Percentiles rank a stretch among this genome's conserved stretches.
phyloP scores from a whole-genome alignment of 495 filamentous ascomycete species.

The Lentithecium fluviatile region DNA sequence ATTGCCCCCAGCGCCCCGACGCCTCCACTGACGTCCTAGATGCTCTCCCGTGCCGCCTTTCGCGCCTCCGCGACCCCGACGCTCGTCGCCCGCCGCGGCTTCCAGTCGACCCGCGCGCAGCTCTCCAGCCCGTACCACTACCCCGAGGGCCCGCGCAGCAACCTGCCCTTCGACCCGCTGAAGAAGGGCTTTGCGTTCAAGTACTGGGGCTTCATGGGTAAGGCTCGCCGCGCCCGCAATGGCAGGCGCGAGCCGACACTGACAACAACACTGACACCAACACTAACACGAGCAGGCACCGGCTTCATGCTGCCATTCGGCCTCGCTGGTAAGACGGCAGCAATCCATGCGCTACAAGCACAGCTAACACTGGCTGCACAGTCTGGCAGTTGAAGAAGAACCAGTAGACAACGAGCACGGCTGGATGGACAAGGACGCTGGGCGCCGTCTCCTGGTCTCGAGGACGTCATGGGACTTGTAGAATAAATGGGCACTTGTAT shows the following conservation, averaged over 20 bases:
- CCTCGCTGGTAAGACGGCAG: slow-evolving; percentile 67
- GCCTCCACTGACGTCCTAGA: slow-evolving; percentile 52
- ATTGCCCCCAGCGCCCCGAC: slow-evolving; percentile 5
- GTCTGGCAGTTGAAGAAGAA: slow-evolving; percentile 85
- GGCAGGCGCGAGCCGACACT: not conserved
- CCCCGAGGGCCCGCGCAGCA: slow-evolving; percentile 89
- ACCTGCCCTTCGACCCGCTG: slow-evolving; percentile 94
- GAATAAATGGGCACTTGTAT: slow-evolving; percentile 22
- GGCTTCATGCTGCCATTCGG: slow-evolving; percentile 80
- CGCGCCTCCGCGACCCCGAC: slow-evolving; percentile 61
- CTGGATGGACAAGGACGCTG: not conserved
- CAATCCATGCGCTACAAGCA: not conserved
- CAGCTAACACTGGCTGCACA: slow-evolving; percentile 43
- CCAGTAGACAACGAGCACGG: slow-evolving; percentile 24
- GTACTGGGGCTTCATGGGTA: slow-evolving; percentile 81
- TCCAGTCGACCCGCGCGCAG: slow-evolving; percentile 85
- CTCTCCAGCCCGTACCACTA: slow-evolving; percentile 94
- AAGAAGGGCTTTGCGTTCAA: slow-evolving; percentile 76
- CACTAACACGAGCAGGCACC: slow-evolving; percentile 50
- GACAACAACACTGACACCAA: too few relatives aligned
- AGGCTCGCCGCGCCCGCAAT: slow-evolving; percentile 36
- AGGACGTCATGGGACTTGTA: slow-evolving; percentile 11
- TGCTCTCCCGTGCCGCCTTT: slow-evolving; percentile 78
- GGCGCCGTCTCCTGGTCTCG: slow-evolving; percentile 3
- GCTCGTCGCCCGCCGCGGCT: slow-evolving; percentile 82